Evolutionary conservation across 179 eudicot genomes (phyloP).

Genomic region (Silene noctiflora): DNA sequence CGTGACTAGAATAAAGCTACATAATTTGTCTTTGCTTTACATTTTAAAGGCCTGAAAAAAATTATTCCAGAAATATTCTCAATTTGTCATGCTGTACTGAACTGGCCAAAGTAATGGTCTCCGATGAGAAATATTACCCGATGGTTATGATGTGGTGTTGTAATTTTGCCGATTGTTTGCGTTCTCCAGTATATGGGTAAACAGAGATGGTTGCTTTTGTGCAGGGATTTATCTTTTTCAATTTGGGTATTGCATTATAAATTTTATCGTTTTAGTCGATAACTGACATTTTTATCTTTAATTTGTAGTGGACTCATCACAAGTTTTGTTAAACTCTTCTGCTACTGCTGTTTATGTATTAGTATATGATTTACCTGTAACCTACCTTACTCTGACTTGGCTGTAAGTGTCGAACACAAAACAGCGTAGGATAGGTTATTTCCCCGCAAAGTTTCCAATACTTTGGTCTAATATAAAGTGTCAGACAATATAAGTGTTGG

Average conservation of each 20-base stretch:
- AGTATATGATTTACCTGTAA: too few species aligned
- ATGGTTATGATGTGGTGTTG: not conserved
- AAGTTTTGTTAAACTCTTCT: not conserved
- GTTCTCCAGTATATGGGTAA: not conserved
- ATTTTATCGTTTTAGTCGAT: not conserved
- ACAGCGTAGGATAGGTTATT: too few species aligned
- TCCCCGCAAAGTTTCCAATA: too few species aligned
- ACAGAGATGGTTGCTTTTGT: not conserved
- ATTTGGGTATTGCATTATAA: constrained; percentile 4
- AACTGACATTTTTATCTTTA: not conserved
- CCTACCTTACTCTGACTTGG: too few species aligned
- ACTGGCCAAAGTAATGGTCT: not conserved
- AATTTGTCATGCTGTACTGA: not conserved
- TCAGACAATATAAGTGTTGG: too few species aligned
- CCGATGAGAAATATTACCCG: not conserved
- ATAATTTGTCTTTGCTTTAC: not conserved
- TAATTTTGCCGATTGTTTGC: not conserved
- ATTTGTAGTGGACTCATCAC: constrained; percentile 6
- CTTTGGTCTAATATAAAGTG: too few species aligned
- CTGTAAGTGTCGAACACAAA: too few species aligned
- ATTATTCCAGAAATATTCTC: not conserved
- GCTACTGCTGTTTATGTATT: not conserved
- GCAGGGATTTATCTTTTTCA: not conserved
- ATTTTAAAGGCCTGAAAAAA: not conserved
- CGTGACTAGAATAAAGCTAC: not conserved